A percentile compares a stretch with the other conserved stretches of the same genome.
These are phyloP conservation scores for Neurospora sp. DNA, from an alignment of 495 filamentous ascomycete species.

Conservation along the genomic window DNA sequence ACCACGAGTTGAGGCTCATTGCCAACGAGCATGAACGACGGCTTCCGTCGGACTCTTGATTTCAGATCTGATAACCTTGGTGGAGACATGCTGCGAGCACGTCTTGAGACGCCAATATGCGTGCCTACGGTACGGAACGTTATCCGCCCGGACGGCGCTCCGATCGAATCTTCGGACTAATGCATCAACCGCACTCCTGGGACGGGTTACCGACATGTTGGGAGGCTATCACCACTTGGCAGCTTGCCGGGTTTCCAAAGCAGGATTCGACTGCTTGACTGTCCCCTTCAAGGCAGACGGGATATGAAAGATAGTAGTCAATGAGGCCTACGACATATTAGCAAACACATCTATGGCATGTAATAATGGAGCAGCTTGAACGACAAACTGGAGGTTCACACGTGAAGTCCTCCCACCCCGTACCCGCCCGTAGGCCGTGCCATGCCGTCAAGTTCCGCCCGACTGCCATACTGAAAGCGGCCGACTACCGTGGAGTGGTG, in stretches of 20 bases:
- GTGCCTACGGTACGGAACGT: neutral
- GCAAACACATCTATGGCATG: neutral
- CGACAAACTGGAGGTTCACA: neutral
- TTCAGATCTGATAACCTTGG: neutral
- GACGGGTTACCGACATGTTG: neutral
- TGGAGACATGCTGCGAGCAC: neutral
- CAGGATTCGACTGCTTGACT: neutral
- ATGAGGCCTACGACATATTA: neutral
- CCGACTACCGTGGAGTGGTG: neutral
- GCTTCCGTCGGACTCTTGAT: neutral
- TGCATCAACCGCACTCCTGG: neutral
- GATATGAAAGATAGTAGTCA: too few relatives aligned
- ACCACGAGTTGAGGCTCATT: neutral
- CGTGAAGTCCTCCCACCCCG: neutral
- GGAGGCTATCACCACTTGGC: neutral
- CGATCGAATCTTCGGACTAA: neutral
- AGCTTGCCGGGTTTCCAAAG: neutral
- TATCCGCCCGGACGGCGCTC: neutral
- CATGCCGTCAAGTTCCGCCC: neutral
- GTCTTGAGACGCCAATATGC: neutral
- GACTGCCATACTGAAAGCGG: neutral
- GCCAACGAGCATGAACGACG: neutral
- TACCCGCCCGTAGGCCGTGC: neutral
- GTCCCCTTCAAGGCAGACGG: too few relatives aligned
- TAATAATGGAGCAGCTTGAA: neutral